Evolutionary conservation across 2,329 filamentous ascomycete species (phyloP).

Genomic region (Cordyceps fumosorosea): DNA sequence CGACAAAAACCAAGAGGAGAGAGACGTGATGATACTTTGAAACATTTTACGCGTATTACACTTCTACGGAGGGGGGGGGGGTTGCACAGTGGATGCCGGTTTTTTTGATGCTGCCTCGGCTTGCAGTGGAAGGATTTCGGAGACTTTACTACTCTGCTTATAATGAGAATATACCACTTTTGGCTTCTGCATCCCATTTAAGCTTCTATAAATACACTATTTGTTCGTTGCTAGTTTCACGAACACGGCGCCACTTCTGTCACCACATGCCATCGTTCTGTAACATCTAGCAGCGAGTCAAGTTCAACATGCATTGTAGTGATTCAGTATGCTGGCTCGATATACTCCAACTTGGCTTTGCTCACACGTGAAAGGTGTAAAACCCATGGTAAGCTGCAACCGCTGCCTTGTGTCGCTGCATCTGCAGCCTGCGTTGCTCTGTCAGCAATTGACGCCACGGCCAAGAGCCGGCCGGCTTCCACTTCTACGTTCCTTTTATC

Average conservation of each 20-base stretch:
- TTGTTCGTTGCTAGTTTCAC: not conserved
- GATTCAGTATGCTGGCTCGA: not conserved
- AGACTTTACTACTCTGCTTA: not conserved
- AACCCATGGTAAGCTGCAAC: not conserved
- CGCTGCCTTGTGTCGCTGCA: not conserved
- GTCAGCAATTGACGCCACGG: slow-evolving; percentile 2
- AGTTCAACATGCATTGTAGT: not conserved
- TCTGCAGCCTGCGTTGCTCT: not conserved
- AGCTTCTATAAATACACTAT: not conserved
- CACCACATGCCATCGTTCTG: not conserved
- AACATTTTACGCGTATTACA: not conserved
- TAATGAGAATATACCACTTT: not conserved
- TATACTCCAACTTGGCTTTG: not conserved
- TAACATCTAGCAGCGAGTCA: not conserved
- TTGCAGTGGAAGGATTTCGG: not conserved
- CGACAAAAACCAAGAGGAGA: too few species aligned
- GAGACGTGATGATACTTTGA: not conserved
- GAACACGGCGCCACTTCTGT: not conserved
- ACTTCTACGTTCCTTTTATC: not conserved
- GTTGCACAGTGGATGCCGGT: not conserved
- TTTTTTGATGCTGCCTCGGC: not conserved
- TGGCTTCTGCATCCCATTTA: not conserved
- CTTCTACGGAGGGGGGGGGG: not conserved
- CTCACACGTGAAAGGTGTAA: not conserved
- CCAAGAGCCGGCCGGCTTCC: not conserved